Evolutionary conservation across 768 basidiomycete genomes (phyloP).

Genomic region (Pholiota microspora): DNA sequence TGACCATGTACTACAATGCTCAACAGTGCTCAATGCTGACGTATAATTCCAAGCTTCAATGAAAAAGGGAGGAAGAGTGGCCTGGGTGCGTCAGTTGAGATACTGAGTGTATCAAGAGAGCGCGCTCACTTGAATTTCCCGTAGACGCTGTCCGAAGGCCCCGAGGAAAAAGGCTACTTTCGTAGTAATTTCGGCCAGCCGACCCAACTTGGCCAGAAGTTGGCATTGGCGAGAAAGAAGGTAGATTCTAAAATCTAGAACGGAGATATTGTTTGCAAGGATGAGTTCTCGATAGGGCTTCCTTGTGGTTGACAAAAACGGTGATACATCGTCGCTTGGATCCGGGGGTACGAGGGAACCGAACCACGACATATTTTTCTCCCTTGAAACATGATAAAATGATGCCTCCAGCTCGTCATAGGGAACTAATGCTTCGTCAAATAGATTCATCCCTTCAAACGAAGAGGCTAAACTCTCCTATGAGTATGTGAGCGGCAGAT

Average conservation of each 20-base stretch:
- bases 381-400: conserved; percentile 72
- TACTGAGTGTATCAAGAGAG: conserved; percentile 2
- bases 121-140: conserved; percentile 70
- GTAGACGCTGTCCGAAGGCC: conserved; percentile 71
- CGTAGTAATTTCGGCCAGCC: conserved; percentile 66
- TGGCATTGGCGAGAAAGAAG: conserved; percentile 83
- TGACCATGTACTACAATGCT: conserved; percentile 76
- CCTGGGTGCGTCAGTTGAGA: conserved; percentile 10
- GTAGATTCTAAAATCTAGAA: conserved; percentile 93
- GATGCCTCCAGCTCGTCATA: conserved; percentile 90
- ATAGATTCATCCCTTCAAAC: conserved; percentile 85
- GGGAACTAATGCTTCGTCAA: conserved; percentile 85
- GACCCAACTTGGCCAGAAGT: conserved; percentile 67
- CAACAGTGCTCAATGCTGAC: conserved; percentile 79
- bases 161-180: conserved; percentile 75
- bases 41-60: conserved; percentile 94
- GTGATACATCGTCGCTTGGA: conserved; percentile 73
- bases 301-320: conserved; percentile 73
- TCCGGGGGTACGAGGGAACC: conserved; percentile 74
- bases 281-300: conserved; percentile 92
- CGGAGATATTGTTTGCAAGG: conserved; percentile 83
- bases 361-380: conserved; percentile 91
- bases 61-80: conserved; percentile 63
- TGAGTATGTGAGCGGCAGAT: conserved; percentile 19
- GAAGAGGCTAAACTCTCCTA: conserved; percentile 94